Conservation (phyloP, 1,284 basidiomycete genomes). For the Salmacisia buchloeana region DNA sequence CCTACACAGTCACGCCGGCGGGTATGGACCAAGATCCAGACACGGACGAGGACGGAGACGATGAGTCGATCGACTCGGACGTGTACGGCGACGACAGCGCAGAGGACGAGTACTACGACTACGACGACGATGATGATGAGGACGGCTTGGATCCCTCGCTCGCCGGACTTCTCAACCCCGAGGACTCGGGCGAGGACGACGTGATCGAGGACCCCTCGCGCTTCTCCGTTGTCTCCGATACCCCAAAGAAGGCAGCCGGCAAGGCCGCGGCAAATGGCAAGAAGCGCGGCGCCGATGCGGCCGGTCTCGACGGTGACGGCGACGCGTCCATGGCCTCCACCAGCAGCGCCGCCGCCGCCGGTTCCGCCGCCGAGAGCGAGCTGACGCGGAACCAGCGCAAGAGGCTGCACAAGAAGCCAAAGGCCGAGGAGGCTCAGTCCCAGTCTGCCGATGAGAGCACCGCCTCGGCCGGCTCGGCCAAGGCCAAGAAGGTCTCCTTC, state of each 20-base stretch:
- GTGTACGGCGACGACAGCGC: constrained; percentile 38
- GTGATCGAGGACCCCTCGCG: constrained; percentile 54
- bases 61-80: constrained; percentile 53
- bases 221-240: constrained; percentile 57
- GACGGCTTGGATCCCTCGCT: constrained; percentile 9
- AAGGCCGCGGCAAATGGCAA: constrained; percentile 13
- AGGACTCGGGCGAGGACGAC: constrained; percentile 1
- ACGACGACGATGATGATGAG: constrained; percentile 32
- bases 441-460: constrained; percentile 29
- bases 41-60: constrained; percentile 26
- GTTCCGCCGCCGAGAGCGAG: constrained; percentile 44
- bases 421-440: constrained; percentile 52
- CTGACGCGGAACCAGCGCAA: constrained; percentile 50
- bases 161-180: background rate
- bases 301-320: constrained; percentile 51
- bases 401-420: constrained; percentile 63
- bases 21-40: constrained; percentile 55
- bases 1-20: constrained; percentile 65
- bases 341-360: constrained; percentile 23
- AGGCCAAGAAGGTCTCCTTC: constrained; percentile 51
- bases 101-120: constrained; percentile 51
- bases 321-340: constrained; percentile 12
- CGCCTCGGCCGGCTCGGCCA: constrained; percentile 52
- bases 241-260: constrained; percentile 50
- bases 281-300: constrained; percentile 63